Base-by-base conservation (phyloP, 768 basidiomycete species). In the Coprinellus micaceus region DNA sequence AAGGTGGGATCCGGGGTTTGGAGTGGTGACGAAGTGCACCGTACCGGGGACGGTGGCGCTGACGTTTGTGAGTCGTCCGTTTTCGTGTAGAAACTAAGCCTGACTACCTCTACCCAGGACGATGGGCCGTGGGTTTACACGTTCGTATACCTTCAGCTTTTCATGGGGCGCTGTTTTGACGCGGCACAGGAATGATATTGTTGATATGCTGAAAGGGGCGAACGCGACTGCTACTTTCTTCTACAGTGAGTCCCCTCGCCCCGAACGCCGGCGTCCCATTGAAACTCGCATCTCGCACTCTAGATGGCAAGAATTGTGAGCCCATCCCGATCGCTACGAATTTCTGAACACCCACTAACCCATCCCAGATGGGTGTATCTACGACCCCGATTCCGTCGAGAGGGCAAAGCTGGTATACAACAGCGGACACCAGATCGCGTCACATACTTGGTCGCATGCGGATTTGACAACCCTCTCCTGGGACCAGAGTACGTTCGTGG, bases 181-280 rank as follows among this genome's bases (percentile, higher is more conserved):
- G 43, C 21, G 28, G 17, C 10, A 26, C 40, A 59, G 63, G 29
- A 37, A 63, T 39, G 59, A 65, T 28, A 55, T 67, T 21, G 58
- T 56, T 45, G 47, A 65, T 10, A 53, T 61, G n/a, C 44, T 64
- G 30, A 56, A 58, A 48, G 60, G 59, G 43, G 48, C 56, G 22
- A 60, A 62, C 21, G 69, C 64, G 4, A 71, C 66, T 39, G 73
- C 64, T 0, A 73, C 73, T 1, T 74, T 74, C 63, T 74, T 73
- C 61, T 62, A 70, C 46, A 68, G 62, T 64, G 36, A 45, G 66
- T 59, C 25, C 11, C 21, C 10, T 24, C n/a, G 30, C 29, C 3
- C 7, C 54, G 6, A 29, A n/a, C 30, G 2, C 24, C 7, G n/a
- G n/a, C 25, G 24, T 17, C 24, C 13, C n/a, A 12, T 6, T 40